Evolutionary conservation across 345 rosid species (phyloP), one percentile per base, ranked within the genome.

Genomic region (Eucalyptus regnans): DNA sequence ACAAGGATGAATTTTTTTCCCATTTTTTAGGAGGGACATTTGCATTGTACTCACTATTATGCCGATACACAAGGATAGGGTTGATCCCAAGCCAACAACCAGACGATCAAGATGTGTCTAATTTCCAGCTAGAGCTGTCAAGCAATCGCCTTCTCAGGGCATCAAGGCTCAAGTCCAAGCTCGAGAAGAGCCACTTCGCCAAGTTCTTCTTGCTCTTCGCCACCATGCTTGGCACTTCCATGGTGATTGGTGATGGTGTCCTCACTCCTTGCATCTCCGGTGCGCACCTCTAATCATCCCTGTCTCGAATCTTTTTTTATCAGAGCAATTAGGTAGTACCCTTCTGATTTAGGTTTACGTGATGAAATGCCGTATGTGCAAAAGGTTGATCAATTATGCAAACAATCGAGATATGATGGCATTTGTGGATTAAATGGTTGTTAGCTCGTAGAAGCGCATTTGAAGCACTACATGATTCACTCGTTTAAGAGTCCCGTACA

Each of bases 191-290:
- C 86, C n/a, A 23, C 3, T 88, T 90, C 6, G 92, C 92, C 68
- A 95, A 94, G 89, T 49, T 90, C 54, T 88, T 92, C 51, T 79
- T 95, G 3, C 87, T 93, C 83, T 66, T 94, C 29, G 90, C 91
- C 85, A 93, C 95, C 88, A 89, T 95, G 94, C 92, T 93, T 16
- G 94, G 93, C 6, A 93, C 94, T 44, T 94, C 96, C 90, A 94
- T 95, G 96, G 94, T 95, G 91, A 91, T 95, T 44, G 96, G 96
- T 18, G 96, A 95, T 44, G 95, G 96, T 9, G 90, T 95, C 90
- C 95, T 95, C 86, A 93, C 95, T 29, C 95, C 96, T 1, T 92
- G 93, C 90, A 94, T 95, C 71, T 95, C 95, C 31, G 95, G 95
- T 94, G 58, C 18, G 25, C 18, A 27, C 79, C 8, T n/a, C 76